Evolutionary conservation across 106 monocot genomes (phyloP), one percentile per base, ranked within the genome.

Genomic region (Dioscorea zingiberensis): DNA sequence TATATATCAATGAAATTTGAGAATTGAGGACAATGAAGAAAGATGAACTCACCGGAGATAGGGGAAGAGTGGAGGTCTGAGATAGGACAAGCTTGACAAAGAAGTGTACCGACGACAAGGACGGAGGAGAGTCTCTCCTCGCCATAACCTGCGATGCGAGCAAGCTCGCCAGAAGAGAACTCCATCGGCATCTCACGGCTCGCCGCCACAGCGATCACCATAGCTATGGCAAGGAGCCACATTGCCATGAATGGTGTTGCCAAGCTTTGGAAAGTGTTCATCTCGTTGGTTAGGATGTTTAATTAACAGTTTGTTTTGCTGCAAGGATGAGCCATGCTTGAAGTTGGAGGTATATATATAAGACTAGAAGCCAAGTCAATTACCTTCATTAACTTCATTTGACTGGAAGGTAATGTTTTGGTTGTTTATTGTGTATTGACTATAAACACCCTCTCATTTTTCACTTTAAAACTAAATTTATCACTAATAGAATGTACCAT

Each of bases 61-160:
- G 72, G 67, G 56, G 69, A 60, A 2, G 83, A 45, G 19, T 17
- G 14, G 38, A 81, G 64, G 27, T 58, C 27, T 2, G 64, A 54
- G 28, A 27, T 56, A 0, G 55, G 2, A 55, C 80, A 82, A 12
- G 68, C 49, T 6, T 79, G 72, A 21, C 92, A 93, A 22, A 70
- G 10, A 25, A 93, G 15, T 16, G 76, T 69, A 3, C 92, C 92
- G 53, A 66, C 63, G 62, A 93, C 75, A 14, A 82, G 71, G 29
- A 93, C 87, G 0, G 85, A 84, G 0, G 92, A 93, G 21, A 93
- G 77, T 32, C 74, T 71, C 59, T 85, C 92, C 63, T 93, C 87
- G 2, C 92, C 92, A 46, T 93, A 93, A 19, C 92, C 92, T 0
- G 92, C 92, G 1, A 76, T 47, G 24, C 63, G 44, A 0, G 76